Percentiles rank a stretch among this genome's conserved stretches.
These are phyloP conservation scores for Mucor velutinosus DNA, from an alignment of 371 early-diverging fungal genomes.

Conservation along the genomic window DNA sequence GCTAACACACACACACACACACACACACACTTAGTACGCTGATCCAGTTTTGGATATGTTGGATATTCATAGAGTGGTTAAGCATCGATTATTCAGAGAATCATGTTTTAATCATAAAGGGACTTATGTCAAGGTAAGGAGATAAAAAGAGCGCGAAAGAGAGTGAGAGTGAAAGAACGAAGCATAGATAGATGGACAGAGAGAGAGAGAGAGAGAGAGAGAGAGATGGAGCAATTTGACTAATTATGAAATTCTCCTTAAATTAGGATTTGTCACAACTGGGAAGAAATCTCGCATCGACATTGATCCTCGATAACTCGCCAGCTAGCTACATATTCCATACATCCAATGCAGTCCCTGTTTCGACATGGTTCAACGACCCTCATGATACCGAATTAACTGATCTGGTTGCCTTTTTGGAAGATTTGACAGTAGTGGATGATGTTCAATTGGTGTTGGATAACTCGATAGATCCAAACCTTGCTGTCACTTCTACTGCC, in stretches of 20 bases:
- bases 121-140: conserved; percentile 90
- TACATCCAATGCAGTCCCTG: conserved; percentile 93
- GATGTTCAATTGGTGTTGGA: conserved; percentile 88
- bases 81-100: conserved; percentile 93
- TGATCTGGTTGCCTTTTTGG: conserved; percentile 92
- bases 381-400: conserved; percentile 92
- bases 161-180: no score
- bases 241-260: conserved; percentile 6
- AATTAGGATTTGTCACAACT: conserved; percentile 77
- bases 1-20: conserved; percentile 10
- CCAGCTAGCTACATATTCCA: conserved; percentile 95
- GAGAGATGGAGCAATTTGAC: not conserved
- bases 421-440: conserved; percentile 85
- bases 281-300: conserved; percentile 82
- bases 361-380: conserved; percentile 97
- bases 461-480: conserved; percentile 29
- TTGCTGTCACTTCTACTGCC: conserved; percentile 4
- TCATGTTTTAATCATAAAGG: conserved; percentile 94
- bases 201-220: not conserved
- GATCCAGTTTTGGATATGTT: conserved; percentile 95
- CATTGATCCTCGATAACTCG: conserved; percentile 89
- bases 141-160: not conserved
- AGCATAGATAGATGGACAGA: no score
- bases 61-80: conserved; percentile 82
- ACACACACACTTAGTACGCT: conserved; percentile 76